Conservation (phyloP, 495 filamentous ascomycete genomes). For the Aspergillus baeticus region DNA sequence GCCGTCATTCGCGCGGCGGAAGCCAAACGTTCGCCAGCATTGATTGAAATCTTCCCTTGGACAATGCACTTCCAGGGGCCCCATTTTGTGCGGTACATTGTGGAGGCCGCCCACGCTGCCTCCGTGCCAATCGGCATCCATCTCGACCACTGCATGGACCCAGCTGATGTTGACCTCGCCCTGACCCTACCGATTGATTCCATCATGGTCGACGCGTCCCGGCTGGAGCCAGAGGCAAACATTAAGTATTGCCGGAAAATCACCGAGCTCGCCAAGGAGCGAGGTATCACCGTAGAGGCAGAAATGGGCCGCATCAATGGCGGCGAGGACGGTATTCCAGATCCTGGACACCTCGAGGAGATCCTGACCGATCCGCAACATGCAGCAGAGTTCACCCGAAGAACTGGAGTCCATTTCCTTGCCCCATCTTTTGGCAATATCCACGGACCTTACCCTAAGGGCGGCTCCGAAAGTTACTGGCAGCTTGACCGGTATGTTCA, state of each 20-base stretch:
- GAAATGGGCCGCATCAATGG: conserved; percentile 55
- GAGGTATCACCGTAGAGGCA: conserved; percentile 66
- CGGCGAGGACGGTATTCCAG: conserved; percentile 66
- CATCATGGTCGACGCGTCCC: conserved; percentile 69
- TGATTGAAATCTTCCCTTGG: conserved; percentile 77
- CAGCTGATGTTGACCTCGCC: conserved; percentile 54
- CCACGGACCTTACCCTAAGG: conserved; percentile 61
- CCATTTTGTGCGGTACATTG: conserved; percentile 49
- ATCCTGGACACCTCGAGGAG: conserved; percentile 61
- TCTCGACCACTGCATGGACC: conserved; percentile 62
- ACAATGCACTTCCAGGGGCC: conserved; percentile 60
- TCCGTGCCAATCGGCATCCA: conserved; percentile 62
- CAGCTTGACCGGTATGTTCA: conserved; percentile 56
- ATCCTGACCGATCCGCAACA: conserved; percentile 66
- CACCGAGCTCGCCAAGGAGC: conserved; percentile 57
- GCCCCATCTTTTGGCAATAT: conserved; percentile 76
- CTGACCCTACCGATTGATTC: conserved; percentile 60
- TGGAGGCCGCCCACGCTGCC: conserved; percentile 52
- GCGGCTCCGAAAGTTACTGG: conserved; percentile 55
- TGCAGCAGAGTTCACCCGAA: conserved; percentile 58
- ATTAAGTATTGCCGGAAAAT: conserved; percentile 61
- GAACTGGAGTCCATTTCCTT: conserved; percentile 68
- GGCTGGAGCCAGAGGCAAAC: conserved; percentile 72
- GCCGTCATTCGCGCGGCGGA: conserved; percentile 67
- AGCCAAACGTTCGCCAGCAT: conserved; percentile 59